Conservation (phyloP, 768 basidiomycete genomes). For the Pulveroboletus sp. region DNA sequence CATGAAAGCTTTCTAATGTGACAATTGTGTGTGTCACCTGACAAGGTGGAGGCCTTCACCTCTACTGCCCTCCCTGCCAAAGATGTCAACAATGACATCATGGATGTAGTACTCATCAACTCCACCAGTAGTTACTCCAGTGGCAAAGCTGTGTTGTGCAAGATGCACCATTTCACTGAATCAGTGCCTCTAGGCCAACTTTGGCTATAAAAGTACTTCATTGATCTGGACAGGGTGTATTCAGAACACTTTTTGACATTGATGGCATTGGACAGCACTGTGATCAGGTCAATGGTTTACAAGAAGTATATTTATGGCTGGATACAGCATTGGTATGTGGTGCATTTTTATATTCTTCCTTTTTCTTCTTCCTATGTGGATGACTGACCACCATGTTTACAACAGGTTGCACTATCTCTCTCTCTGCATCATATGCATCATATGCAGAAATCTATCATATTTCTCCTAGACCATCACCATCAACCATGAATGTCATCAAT, state of each 20-base stretch:
- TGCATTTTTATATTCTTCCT: too few relatives aligned
- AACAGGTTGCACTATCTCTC: slow-evolving; percentile 93
- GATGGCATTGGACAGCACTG: slow-evolving; percentile 82
- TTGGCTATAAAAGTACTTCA: slow-evolving; percentile 90
- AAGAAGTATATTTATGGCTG: slow-evolving; percentile 88
- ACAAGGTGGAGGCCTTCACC: slow-evolving; percentile 50
- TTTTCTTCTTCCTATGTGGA: not conserved
- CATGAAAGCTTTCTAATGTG: slow-evolving; percentile 50
- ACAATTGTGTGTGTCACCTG: slow-evolving; percentile 71
- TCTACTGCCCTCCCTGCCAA: slow-evolving; percentile 57
- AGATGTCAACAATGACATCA: slow-evolving; percentile 69
- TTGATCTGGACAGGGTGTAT: slow-evolving; percentile 96
- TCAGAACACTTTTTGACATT: slow-evolving; percentile 85
- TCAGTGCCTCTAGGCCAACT: slow-evolving; percentile 79
- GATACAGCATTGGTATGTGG: slow-evolving; percentile 80
- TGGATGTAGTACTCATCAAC: slow-evolving; percentile 86
- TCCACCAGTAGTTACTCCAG: slow-evolving; percentile 74
- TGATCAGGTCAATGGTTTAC: slow-evolving; percentile 88
- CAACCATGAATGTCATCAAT: slow-evolving; percentile 53
- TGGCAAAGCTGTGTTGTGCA: slow-evolving; percentile 60
- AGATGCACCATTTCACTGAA: slow-evolving; percentile 65
- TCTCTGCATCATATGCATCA: slow-evolving; percentile 69
- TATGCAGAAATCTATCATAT: slow-evolving; percentile 95
- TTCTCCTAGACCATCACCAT: slow-evolving; percentile 77
- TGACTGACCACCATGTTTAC: not conserved